These are phyloP conservation scores for Inga oerstediana DNA, from an alignment of 306 rosid species.

Conservation along the genomic window DNA sequence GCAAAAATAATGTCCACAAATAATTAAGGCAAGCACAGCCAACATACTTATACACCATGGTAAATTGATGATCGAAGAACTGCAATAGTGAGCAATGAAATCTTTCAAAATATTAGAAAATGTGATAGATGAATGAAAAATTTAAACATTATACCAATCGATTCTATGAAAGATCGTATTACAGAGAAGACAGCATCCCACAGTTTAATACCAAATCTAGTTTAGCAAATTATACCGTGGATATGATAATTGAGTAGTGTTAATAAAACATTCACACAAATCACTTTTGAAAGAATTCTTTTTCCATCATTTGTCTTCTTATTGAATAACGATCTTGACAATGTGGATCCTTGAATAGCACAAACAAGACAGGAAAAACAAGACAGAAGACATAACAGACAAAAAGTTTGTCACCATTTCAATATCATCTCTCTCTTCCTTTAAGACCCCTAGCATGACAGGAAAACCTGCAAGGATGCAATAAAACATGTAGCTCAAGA, in stretches of 20 bases:
- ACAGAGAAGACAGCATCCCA: neutral
- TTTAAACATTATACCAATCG: conserved; percentile 1
- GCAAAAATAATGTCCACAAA: conserved; percentile 18
- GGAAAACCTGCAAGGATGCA: conserved; percentile 71
- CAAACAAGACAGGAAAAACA: conserved; percentile 15
- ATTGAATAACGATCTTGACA: neutral
- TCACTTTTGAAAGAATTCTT: neutral
- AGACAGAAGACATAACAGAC: conserved; percentile 18
- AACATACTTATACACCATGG: neutral
- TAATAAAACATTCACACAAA: conserved; percentile 18
- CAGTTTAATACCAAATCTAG: conserved; percentile 9
- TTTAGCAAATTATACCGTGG: neutral
- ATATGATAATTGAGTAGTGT: neutral
- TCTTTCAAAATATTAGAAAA: neutral
- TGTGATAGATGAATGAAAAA: conserved; percentile 5
- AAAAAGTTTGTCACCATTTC: conserved; percentile 72
- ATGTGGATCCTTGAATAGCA: conserved; percentile 21
- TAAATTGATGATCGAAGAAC: neutral
- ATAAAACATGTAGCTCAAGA: conserved; percentile 19
- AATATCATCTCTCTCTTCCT: conserved; percentile 90
- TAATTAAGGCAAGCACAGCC: conserved; percentile 11
- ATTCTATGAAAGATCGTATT: neutral
- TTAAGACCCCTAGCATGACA: conserved; percentile 69
- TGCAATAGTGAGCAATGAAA: neutral
- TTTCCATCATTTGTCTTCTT: neutral